Conservation (phyloP, 2,329 filamentous ascomycete species). For the Cladosporium sp. region DNA sequence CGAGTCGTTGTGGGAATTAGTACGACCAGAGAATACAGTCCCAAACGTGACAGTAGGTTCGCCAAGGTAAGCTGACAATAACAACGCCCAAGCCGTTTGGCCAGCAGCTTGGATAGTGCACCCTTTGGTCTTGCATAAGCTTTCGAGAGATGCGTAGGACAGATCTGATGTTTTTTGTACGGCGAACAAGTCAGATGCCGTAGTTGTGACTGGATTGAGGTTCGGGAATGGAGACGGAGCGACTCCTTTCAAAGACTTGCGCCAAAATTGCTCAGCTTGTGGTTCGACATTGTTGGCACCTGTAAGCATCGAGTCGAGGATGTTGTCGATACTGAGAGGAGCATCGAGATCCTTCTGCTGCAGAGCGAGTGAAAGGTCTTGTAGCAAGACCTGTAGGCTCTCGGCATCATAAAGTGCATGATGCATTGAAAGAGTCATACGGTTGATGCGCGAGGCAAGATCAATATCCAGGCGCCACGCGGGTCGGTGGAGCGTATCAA, state of each 20-base stretch:
- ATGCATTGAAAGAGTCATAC: conserved; percentile 57
- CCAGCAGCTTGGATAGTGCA: conserved; percentile 72
- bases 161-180: conserved; percentile 36
- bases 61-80: conserved; percentile 73
- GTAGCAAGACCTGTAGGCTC: conserved; percentile 63
- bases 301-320: conserved; percentile 44
- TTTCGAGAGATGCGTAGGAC: conserved; percentile 48
- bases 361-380: conserved; percentile 50
- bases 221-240: conserved; percentile 68
- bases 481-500: conserved; percentile 48
- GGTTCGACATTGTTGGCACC: conserved; percentile 25
- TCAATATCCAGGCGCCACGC: conserved; percentile 61
- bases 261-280: conserved; percentile 22
- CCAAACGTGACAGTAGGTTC: conserved; percentile 74
- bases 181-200: conserved; percentile 33
- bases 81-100: conserved; percentile 71
- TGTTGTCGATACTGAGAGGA: conserved; percentile 35
- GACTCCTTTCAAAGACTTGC: conserved; percentile 13
- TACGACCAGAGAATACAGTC: conserved; percentile 72
- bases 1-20: conserved; percentile 53
- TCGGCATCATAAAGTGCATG: conserved; percentile 84
- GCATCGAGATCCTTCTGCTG: conserved; percentile 22
- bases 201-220: conserved; percentile 58
- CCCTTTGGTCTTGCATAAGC: conserved; percentile 53
- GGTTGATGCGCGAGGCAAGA: conserved; percentile 17